A percentile compares a stretch with the other conserved stretches of the same genome.
These are phyloP conservation scores for Aspergillus jensenii DNA, from an alignment of 2,329 filamentous ascomycete genomes.

Conservation along the genomic window DNA sequence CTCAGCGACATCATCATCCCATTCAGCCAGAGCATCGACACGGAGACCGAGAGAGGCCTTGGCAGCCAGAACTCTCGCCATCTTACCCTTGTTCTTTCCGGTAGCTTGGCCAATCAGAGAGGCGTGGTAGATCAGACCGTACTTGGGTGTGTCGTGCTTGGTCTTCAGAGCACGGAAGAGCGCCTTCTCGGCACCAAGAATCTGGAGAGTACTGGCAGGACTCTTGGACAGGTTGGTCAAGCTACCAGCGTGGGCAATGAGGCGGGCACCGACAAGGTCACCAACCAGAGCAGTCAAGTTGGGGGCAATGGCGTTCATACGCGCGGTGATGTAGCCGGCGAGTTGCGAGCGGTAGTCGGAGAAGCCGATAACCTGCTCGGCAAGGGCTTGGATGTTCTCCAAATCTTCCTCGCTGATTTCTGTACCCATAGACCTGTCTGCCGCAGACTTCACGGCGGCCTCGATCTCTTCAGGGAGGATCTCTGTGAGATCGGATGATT, in stretches of 20 bases:
- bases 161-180: conserved; percentile 98
- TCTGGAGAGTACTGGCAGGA: conserved; percentile 93
- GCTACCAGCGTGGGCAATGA: conserved; percentile 93
- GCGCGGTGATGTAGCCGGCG: conserved; percentile 81
- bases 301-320: conserved; percentile 95
- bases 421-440: conserved; percentile 97
- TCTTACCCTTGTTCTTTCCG: conserved; percentile 99
- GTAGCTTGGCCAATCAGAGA: conserved; percentile 95
- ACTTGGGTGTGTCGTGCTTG: conserved; percentile 98
- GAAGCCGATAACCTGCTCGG: conserved; percentile 89
- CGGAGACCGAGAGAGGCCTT: conserved; percentile 92
- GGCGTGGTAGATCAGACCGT: conserved; percentile 90
- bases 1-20: conserved; percentile 75
- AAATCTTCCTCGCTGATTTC: conserved; percentile 93
- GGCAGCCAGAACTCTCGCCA: conserved; percentile 90
- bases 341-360: conserved; percentile 88
- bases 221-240: conserved; percentile 94
- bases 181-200: conserved; percentile 97
- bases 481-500: conserved; percentile 76
- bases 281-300: conserved; percentile 93
- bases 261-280: conserved; percentile 86
- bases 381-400: conserved; percentile 86
- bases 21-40: conserved; percentile 83
- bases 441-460: conserved; percentile 83
- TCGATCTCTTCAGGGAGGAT: conserved; percentile 96